A percentile compares a stretch with the other conserved stretches of the same genome.
Conservation (phyloP, 1,284 basidiomycete species). For the Tilletia horrida region DNA sequence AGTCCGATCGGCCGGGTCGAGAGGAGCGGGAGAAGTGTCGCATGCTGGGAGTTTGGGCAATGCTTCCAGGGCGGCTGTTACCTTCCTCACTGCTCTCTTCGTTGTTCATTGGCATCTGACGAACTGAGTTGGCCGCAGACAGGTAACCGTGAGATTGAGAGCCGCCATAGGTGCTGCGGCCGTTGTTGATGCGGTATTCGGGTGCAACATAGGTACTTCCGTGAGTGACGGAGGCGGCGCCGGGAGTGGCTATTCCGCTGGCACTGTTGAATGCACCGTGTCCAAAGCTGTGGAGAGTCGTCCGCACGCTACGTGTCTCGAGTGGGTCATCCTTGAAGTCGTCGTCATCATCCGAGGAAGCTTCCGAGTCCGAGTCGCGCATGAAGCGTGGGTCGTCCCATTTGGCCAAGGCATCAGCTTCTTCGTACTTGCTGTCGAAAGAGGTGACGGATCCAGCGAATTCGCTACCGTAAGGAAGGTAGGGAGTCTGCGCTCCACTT, state of each 20-base stretch:
- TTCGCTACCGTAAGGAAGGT: slow-evolving; percentile 8
- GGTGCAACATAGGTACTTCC: not conserved
- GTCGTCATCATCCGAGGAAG: not conserved
- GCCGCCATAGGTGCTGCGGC: not conserved
- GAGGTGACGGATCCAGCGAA: slow-evolving; percentile 2
- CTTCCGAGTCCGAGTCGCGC: slow-evolving; percentile 14
- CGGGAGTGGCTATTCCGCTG: not conserved
- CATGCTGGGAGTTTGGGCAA: not conserved
- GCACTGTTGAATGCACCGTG: slow-evolving; percentile 3
- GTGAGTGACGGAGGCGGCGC: not conserved
- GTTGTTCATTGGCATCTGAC: not conserved
- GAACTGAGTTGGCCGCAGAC: slow-evolving; percentile 11
- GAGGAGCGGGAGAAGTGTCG: not conserved
- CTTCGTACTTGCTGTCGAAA: slow-evolving; percentile 13
- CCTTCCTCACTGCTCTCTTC: not conserved
- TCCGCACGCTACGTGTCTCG: not conserved
- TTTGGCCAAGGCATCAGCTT: slow-evolving; percentile 15
- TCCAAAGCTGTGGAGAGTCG: slow-evolving; percentile 7
- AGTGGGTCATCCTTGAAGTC: slow-evolving; percentile 17
- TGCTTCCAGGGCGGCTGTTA: not conserved
- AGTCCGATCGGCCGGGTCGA: not conserved
- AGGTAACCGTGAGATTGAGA: not conserved
- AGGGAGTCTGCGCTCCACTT: not conserved
- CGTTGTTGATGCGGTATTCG: slow-evolving; percentile 11
- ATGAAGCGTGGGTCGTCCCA: slow-evolving; percentile 18